Evolutionary conservation across 306 rosid species (phyloP).

Genomic region (Vicia faba): DNA sequence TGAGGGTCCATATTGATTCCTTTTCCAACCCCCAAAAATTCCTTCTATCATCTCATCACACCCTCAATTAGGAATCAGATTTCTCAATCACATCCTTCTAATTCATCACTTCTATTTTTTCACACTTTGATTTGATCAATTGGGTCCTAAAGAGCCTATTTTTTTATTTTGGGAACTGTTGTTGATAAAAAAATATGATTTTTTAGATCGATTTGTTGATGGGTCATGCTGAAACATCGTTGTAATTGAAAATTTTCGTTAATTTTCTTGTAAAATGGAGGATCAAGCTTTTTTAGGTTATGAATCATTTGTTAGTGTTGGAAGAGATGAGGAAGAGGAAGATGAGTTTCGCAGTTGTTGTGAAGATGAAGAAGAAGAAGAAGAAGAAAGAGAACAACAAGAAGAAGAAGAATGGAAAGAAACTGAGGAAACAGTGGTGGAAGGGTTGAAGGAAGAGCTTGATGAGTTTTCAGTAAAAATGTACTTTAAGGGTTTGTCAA

Average conservation of each 20-base stretch:
- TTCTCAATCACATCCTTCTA: slow-evolving; percentile 17
- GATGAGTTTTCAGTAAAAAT: slow-evolving; percentile 79
- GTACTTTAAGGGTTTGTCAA: slow-evolving; percentile 87
- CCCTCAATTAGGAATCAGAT: slow-evolving; percentile 1
- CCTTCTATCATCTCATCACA: too few relatives aligned
- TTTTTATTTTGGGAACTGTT: slow-evolving; percentile 34
- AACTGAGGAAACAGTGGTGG: slow-evolving; percentile 56
- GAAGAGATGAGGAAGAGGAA: slow-evolving; percentile 77
- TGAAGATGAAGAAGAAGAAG: slow-evolving; percentile 46
- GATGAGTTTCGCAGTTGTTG: slow-evolving; percentile 95
- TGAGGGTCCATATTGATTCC: slow-evolving; percentile 33
- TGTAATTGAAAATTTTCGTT: slow-evolving; percentile 31
- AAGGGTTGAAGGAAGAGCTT: slow-evolving; percentile 50
- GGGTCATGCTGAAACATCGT: slow-evolving; percentile 39
- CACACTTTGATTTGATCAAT: slow-evolving; percentile 38
- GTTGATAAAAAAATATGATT: not conserved
- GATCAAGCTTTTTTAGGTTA: slow-evolving; percentile 48
- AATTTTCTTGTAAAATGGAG: slow-evolving; percentile 52
- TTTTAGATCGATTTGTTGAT: slow-evolving; percentile 42
- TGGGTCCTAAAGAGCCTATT: slow-evolving; percentile 36
- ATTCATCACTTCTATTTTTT: slow-evolving; percentile 7
- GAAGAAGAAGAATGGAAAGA: slow-evolving; percentile 71
- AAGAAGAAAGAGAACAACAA: slow-evolving; percentile 33
- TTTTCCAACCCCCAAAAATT: not conserved
- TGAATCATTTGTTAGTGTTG: slow-evolving; percentile 36